phyloP scores from a whole-genome alignment of 495 filamentous ascomycete species.

The Parmelia sp. region DNA sequence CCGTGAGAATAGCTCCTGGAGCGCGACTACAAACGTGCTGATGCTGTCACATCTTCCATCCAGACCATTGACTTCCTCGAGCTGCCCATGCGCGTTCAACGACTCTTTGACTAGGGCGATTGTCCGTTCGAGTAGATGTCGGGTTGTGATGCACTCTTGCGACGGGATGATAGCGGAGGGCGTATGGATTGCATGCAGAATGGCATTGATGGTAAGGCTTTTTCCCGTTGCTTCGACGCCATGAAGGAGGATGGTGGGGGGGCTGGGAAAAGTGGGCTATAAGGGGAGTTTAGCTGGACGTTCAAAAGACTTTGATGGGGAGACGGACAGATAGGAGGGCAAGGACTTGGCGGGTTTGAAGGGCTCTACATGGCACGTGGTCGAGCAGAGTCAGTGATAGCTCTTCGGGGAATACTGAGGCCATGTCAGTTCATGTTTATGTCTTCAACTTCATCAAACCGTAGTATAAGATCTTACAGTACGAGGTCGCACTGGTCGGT shows the following conservation, averaged over 20 bases:
- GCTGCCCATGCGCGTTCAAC: slow-evolving; percentile 39
- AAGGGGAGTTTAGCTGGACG: neutral
- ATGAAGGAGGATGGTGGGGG: slow-evolving; percentile 61
- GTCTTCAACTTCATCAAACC: too few relatives aligned
- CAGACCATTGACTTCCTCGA: slow-evolving; percentile 37
- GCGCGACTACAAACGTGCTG: slow-evolving; percentile 62
- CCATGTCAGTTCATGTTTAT: neutral
- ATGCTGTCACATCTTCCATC: slow-evolving; percentile 69
- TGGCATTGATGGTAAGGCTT: slow-evolving; percentile 56
- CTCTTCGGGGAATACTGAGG: neutral
- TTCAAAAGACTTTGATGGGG: neutral
- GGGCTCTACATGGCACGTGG: slow-evolving; percentile 54
- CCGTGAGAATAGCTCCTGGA: slow-evolving; percentile 43
- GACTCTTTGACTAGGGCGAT: slow-evolving; percentile 48
- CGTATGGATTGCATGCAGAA: slow-evolving; percentile 51
- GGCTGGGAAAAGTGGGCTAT: slow-evolving; percentile 2
- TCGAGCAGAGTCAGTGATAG: neutral
- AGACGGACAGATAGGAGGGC: slow-evolving; percentile 53
- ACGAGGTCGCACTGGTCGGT: too few relatives aligned
- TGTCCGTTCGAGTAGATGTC: slow-evolving; percentile 74
- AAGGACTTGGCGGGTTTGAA: slow-evolving; percentile 57
- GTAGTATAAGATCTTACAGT: too few relatives aligned
- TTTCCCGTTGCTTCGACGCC: slow-evolving; percentile 94
- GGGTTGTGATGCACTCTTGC: slow-evolving; percentile 79
- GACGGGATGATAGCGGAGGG: slow-evolving; percentile 69